phyloP scores from a whole-genome alignment of 306 rosid species.

The Cucumis hystrix region DNA sequence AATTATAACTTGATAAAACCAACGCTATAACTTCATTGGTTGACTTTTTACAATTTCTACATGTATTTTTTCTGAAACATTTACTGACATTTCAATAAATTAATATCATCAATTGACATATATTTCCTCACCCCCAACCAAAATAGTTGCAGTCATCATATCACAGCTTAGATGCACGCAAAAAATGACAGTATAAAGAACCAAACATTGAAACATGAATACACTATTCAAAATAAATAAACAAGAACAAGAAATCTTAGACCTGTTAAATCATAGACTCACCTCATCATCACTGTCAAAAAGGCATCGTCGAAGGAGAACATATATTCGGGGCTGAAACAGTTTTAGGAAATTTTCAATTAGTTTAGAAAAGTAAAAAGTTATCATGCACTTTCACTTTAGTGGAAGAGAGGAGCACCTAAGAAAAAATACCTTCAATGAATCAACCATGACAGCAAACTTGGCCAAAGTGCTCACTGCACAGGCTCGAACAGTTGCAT shows the following conservation, averaged over 20 bases:
- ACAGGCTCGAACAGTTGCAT: conserved; percentile 93
- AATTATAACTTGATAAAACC: background rate
- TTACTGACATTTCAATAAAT: background rate
- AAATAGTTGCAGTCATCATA: background rate
- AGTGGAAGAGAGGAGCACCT: background rate
- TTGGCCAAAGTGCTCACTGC: conserved; percentile 97
- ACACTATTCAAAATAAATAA: background rate
- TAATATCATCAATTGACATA: background rate
- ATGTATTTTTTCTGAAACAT: background rate
- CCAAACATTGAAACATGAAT: background rate
- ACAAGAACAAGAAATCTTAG: background rate
- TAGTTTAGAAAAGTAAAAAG: conserved; percentile 8
- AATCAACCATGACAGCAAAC: conserved; percentile 90
- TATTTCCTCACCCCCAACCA: background rate
- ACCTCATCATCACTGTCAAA: conserved; percentile 99
- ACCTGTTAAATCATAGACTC: conserved; percentile 10
- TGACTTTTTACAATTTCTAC: background rate
- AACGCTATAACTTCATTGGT: background rate
- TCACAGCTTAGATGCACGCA: background rate
- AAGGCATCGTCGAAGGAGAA: conserved; percentile 77
- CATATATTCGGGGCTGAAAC: conserved; percentile 80
- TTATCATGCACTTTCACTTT: background rate
- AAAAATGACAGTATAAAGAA: background rate
- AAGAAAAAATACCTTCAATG: conserved; percentile 46
- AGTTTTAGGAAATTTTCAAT: conserved; percentile 10